A percentile compares a stretch with the other conserved stretches of the same genome.
These are phyloP conservation scores for Ensete ventricosum DNA, from an alignment of 176 grass and related monocot species.

Conservation along the genomic window DNA sequence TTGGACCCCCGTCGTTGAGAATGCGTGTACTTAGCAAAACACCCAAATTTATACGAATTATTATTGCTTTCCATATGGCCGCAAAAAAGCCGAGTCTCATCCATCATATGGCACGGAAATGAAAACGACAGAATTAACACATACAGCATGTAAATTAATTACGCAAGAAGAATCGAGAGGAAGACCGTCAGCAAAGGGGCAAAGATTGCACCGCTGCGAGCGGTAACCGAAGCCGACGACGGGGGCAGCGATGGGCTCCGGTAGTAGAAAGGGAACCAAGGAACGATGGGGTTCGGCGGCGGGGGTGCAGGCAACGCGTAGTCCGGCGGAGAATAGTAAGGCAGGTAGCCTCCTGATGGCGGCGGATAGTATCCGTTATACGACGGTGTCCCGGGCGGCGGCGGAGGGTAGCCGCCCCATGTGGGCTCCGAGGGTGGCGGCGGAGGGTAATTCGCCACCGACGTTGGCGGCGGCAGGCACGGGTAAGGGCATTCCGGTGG, in stretches of 20 bases:
- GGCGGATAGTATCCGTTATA: slow-evolving; percentile 20
- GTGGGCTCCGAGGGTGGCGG: neutral
- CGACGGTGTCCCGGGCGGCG: slow-evolving; percentile 4
- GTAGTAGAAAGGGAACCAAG: slow-evolving; percentile 34
- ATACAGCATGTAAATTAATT: too few relatives aligned
- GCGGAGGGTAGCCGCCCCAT: slow-evolving; percentile 6
- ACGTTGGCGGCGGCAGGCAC: slow-evolving; percentile 26
- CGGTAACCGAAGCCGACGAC: neutral
- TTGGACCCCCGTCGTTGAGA: too few relatives aligned
- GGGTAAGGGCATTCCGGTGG: slow-evolving; percentile 22
- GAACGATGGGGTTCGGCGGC: slow-evolving; percentile 30
- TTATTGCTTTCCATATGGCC: too few relatives aligned
- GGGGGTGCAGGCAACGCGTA: slow-evolving; percentile 17
- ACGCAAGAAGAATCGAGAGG: too few relatives aligned
- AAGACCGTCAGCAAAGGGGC: too few relatives aligned
- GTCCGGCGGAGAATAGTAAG: slow-evolving; percentile 13
- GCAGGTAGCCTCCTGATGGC: neutral
- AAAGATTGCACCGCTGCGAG: too few relatives aligned
- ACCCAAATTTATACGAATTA: too few relatives aligned
- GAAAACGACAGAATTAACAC: too few relatives aligned
- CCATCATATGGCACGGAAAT: too few relatives aligned
- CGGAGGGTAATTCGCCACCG: neutral
- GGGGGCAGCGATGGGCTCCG: slow-evolving; percentile 8
- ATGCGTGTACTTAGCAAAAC: too few relatives aligned
- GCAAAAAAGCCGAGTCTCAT: too few relatives aligned